phyloP scores from a whole-genome alignment of 2,329 filamentous ascomycete species.

The Diaporthe ilicicola region DNA sequence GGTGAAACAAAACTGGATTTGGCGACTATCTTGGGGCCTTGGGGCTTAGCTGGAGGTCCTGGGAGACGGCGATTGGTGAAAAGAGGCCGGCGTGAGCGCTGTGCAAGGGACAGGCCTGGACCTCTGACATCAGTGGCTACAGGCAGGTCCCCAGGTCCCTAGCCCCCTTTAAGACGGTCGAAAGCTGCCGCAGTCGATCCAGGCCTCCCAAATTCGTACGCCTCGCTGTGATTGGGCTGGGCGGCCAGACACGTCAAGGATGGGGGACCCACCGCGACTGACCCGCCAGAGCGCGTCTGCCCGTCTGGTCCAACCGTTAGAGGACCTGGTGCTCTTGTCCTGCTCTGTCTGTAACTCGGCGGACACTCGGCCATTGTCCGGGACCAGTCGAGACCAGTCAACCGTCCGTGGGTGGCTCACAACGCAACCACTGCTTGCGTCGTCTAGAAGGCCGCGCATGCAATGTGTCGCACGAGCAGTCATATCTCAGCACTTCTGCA shows the following conservation, averaged over 20 bases:
- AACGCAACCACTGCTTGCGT: neutral
- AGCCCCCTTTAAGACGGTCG: conserved; percentile 11
- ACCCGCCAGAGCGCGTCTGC: neutral
- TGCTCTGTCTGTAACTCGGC: conserved; percentile 14
- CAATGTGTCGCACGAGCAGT: neutral
- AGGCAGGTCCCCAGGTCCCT: no score
- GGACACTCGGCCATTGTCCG: neutral
- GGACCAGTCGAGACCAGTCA: neutral
- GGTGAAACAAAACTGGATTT: conserved; percentile 9
- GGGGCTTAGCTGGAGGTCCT: neutral
- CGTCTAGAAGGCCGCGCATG: neutral
- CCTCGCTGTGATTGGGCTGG: neutral
- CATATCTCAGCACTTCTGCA: neutral
- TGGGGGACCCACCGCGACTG: neutral
- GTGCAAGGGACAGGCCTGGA: conserved; percentile 3
- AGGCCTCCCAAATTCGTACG: conserved; percentile 12
- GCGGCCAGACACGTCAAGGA: neutral
- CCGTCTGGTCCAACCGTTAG: conserved; percentile 12
- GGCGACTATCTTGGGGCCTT: neutral
- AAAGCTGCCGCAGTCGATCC: conserved; percentile 3
- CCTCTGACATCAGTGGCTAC: conserved; percentile 28
- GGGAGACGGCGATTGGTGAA: conserved; percentile 7
- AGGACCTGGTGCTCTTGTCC: neutral
- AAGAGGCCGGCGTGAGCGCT: neutral
- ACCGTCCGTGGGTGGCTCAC: neutral